Base-by-base conservation (phyloP, 768 basidiomycete species). In the Stropharia rugosoannulata region DNA sequence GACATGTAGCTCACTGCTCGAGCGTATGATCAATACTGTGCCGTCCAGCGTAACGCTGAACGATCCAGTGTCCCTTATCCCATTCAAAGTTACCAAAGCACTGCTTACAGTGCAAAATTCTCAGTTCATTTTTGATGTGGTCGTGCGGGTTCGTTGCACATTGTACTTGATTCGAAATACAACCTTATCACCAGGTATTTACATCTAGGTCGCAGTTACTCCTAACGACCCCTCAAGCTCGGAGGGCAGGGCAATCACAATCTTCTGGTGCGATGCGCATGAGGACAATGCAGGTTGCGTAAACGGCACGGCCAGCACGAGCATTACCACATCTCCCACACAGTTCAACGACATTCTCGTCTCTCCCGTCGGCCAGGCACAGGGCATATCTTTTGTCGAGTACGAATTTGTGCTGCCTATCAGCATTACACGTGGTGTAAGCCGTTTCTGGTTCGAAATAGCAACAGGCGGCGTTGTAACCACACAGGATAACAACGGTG, bases 21-120 rank as follows among this genome's bases (percentile, higher is more conserved):
- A 68, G 57, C 68, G 70, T 27, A 78, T 80, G 78, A 55, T 80
- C 16, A 69, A 80, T 59, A 70, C 68, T 10, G 75, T 80, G 19
- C 75, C 76, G 9, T 61, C 61, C 4, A 65, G 59, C 42, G 76
- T 80, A 13, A 59, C 59, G 4, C 63, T 80, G 8, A 74, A 73
- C 16, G 69, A 75, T 8, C 62, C 69, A 50, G 73, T 78, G 39
- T 59, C 62, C 9, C 67, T 75, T 6, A 61, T 77, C 11, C 69
- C 68, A 22, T 67, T 51, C 27, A 75, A 77, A 57, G 70, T 73
- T 36, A 61, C 63, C 25, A 55, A 62, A 48, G 67, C 69, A 22
- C 66, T 68, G 42, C 56, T 76, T 44, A 65, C 68, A 12, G 61
- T 72, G 22, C 66, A 70, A 25, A 57, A 60, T 15, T 62, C 59